Percentiles rank a stretch among this genome's conserved stretches.
phyloP scores from a whole-genome alignment of 73 alveolate genomes.

The Strombidium stylifer region DNA sequence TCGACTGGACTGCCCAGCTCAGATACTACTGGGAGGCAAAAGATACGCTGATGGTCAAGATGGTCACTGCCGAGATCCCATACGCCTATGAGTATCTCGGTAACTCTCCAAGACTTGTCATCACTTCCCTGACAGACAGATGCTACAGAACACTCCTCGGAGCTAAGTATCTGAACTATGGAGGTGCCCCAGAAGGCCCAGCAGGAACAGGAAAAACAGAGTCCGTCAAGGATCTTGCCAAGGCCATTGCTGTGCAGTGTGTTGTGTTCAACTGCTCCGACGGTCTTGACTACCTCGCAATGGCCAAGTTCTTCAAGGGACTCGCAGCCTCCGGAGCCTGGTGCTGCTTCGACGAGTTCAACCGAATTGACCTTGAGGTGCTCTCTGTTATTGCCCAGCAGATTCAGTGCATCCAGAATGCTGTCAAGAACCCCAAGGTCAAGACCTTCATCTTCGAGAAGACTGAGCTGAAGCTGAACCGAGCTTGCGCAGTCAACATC shows the following conservation, averaged over 20 bases:
- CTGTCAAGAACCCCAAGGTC: constrained; percentile 74
- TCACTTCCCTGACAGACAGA: constrained; percentile 99
- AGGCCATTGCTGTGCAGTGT: constrained; percentile 99
- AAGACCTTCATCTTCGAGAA: constrained; percentile 96
- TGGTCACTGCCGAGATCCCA: constrained; percentile 79
- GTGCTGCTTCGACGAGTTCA: constrained; percentile 99
- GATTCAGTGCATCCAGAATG: constrained; percentile 87
- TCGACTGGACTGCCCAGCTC: constrained; percentile 99
- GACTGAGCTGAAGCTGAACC: constrained; percentile 76
- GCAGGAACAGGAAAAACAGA: constrained; percentile 93
- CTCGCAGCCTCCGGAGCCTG: constrained; percentile 99
- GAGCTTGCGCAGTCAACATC: constrained; percentile 98
- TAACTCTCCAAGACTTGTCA: constrained; percentile 94
- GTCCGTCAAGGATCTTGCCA: constrained; percentile 98
- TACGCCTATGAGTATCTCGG: constrained; percentile 99
- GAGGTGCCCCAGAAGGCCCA: constrained; percentile 99
- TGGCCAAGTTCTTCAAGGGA: constrained; percentile 99
- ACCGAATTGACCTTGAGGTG: constrained; percentile 99
- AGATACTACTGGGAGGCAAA: constrained; percentile 97
- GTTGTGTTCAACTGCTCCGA: constrained; percentile 99
- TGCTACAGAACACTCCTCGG: constrained; percentile 99
- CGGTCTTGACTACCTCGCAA: constrained; percentile 94
- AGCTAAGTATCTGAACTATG: constrained; percentile 98
- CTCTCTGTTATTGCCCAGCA: constrained; percentile 99
- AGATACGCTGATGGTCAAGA: constrained; percentile 61